Evolutionary conservation across 192 early-diverging fungal genomes (phyloP).

Genomic region (Pilobolus umbonatus): DNA sequence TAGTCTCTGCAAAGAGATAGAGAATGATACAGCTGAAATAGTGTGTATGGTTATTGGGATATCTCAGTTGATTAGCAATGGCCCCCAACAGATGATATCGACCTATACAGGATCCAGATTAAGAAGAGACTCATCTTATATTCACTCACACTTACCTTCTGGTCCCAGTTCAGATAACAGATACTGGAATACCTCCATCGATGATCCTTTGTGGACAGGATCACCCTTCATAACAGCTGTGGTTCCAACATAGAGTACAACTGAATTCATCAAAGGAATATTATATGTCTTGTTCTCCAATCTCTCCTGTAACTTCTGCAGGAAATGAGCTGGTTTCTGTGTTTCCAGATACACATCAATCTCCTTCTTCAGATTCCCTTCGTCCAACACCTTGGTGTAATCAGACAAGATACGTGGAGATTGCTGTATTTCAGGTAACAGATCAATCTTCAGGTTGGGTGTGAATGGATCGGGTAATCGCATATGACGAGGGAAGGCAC

Average conservation of each 20-base stretch:
- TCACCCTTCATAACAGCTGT: constrained; percentile 58
- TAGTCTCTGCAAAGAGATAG: constrained; percentile 76
- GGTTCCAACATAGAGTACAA: constrained; percentile 86
- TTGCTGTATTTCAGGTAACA: constrained; percentile 83
- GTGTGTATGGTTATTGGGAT: constrained; percentile 93
- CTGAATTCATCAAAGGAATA: constrained; percentile 74
- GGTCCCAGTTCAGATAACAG: constrained; percentile 70
- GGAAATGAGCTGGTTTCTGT: constrained; percentile 50
- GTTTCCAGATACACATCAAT: constrained; percentile 67
- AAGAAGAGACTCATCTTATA: not conserved
- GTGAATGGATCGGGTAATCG: constrained; percentile 94
- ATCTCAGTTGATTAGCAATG: constrained; percentile 94
- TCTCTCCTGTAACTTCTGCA: constrained; percentile 47
- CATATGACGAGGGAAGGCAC: constrained; percentile 93
- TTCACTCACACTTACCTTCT: constrained; percentile 51
- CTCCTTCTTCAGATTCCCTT: constrained; percentile 62
- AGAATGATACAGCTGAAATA: constrained; percentile 88
- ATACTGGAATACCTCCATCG: constrained; percentile 81
- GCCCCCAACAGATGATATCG: constrained; percentile 84
- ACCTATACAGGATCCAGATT: constrained; percentile 20
- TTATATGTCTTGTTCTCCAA: constrained; percentile 58
- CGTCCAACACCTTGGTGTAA: constrained; percentile 57
- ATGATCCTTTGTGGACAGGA: constrained; percentile 54
- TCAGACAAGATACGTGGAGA: constrained; percentile 84
- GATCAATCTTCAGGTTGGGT: constrained; percentile 88